Base-by-base conservation (phyloP, 2,329 filamentous ascomycete genomes). In the Lecanoromycetidae sp. region DNA sequence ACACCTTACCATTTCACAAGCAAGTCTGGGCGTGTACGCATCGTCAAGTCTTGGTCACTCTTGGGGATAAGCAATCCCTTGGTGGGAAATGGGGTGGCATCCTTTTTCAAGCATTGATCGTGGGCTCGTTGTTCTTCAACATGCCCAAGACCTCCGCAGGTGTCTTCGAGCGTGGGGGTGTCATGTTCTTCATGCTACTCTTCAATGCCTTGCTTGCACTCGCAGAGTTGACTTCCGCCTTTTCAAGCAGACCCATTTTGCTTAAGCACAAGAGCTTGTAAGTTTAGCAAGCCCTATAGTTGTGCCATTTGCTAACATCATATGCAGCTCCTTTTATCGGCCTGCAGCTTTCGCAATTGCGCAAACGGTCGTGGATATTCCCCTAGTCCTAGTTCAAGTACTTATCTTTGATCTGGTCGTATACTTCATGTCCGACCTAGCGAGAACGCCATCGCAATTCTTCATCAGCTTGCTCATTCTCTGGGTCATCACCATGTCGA, bases 241-340 rank as follows among this genome's bases (percentile, higher is more conserved):
- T 83, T 53, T 63, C 71, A 39, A 73, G 71, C 19, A 74, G 79
- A 36, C 79, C 79, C 0, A 82, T 85, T 47, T 61, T 85, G 32
- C 63, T 82, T 44, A 84, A 84, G 59, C 80, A 84, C 61, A 82
- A 82, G 57, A 77, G 72, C 20, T 84, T 82, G 66, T 67, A 50
- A 53, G 66, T 47, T 12, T 35, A 9, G 5, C 6, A 4, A n/a
- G 4, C 10, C 20, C 13, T 40, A 20, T n/a, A 22, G 13, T 5
- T 17, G 17, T n/a, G 22, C 23, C 29, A 40, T 35, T 37, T 9
- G 23, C 32, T 42, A 26, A 44, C 33, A 2, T 8, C 6, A 12
- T 2, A 20, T n/a, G 2, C 33, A 68, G 66, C 53, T 78, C 77
- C 0, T 83, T 84, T 60, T 82, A 83, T 53, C 75, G 74, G 3